Evolutionary conservation across 805 yeast species (phyloP).

Genomic region (Zygotorulaspora chibaensis): DNA sequence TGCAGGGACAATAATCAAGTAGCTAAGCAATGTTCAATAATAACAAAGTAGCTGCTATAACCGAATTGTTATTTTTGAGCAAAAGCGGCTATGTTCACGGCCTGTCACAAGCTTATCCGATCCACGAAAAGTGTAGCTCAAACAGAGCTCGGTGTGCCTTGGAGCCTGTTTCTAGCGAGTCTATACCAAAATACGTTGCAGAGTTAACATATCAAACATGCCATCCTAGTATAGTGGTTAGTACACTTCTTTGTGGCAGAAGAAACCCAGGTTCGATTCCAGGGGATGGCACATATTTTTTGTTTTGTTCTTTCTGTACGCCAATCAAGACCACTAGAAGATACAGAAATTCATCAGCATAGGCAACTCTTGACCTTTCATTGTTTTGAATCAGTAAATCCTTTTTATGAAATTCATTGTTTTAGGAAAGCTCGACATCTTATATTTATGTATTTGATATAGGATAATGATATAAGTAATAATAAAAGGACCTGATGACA

Average conservation of each 20-base stretch:
- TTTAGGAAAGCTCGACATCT: neutral
- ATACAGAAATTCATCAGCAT: neutral
- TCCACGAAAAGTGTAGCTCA: too few species aligned
- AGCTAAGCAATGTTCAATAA: too few species aligned
- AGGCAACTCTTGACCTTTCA: neutral
- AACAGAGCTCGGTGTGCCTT: too few species aligned
- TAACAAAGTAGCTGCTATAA: too few species aligned
- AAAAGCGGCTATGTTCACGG: too few species aligned
- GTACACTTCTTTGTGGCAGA: conserved; percentile 42
- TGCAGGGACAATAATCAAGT: too few species aligned
- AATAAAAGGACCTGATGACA: neutral
- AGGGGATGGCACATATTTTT: conserved; percentile 35
- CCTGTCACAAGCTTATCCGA: too few species aligned
- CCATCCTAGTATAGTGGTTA: conserved; percentile 42
- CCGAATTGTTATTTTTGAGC: too few species aligned
- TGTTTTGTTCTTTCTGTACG: neutral
- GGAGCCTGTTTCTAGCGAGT: too few species aligned
- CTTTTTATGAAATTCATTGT: neutral
- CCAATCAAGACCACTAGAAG: neutral
- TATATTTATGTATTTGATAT: neutral
- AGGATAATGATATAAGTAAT: neutral
- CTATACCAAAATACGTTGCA: too few species aligned
- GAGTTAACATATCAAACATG: conserved; percentile 5
- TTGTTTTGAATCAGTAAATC: neutral
- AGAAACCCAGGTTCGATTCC: conserved; percentile 41